Base-by-base conservation (phyloP, 108 stramenopile genomes). In the Cyclotella kingstonii region DNA sequence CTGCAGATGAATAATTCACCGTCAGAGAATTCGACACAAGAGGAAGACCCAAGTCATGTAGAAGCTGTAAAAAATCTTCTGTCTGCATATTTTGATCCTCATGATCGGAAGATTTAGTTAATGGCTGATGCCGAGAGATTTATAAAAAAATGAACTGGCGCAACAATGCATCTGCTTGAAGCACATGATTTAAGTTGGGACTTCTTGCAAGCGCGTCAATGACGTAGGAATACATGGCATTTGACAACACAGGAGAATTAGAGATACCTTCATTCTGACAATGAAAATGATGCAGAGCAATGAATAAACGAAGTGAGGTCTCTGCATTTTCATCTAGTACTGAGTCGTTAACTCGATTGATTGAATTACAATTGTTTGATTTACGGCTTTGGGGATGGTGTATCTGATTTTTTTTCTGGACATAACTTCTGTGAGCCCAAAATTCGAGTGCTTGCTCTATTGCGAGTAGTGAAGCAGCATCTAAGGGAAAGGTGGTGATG, bases 171-270 rank as follows among this genome's bases (percentile, higher is more conserved):
- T 71, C 70, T 28, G 70, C 70, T 29, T 28, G 11, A 10, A 10
- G 12, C n/a, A 71, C 70, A 33, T 71, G 70, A n/a, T 61, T 10
- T 8, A 63, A 14, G 2, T 55, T 55, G 27, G 70, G 26, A 45
- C 70, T 71, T 36, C 48, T 71, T 26, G 70, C 52, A 15, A 71
- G 30, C 0, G 70, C 70, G 55, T 71, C 70, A n/a, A 71, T 56
- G 14, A 71, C 60, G 39, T 71, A 60, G 17, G 70, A 61, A 40
- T 62, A 63, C 70, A 71, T 71, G 21, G 31, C 70, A 56, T 71
- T 71, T 18, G 53, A 55, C 14, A 70, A 22, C 14, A 70, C 26
- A 0, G 43, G 3, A 43, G 28, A 15, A n/a, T 5, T 31, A 31
- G 11, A 2, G 38, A 26, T 17, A 10, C n/a, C 15, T 15, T 5